A percentile compares a stretch with the other conserved stretches of the same genome.
phyloP scores from a whole-genome alignment of 1,139 yeast species.

The Geotrichum reessii region DNA sequence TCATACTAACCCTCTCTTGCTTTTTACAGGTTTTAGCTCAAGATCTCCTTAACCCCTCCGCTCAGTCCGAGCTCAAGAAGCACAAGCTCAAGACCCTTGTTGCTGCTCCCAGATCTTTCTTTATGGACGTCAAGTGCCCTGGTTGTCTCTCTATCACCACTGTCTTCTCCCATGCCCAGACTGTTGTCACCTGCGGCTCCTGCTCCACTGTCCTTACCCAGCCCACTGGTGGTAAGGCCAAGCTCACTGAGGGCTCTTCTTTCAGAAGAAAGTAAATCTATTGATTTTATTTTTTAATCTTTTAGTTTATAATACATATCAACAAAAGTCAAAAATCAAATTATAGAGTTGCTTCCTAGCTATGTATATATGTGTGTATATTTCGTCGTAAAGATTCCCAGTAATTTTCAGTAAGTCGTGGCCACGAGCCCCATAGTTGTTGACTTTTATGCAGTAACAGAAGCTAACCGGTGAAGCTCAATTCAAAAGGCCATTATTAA shows the following conservation, averaged over 20 bases:
- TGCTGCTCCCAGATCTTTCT: slow-evolving; percentile 99
- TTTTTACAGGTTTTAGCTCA: slow-evolving; percentile 81
- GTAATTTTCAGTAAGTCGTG: background rate
- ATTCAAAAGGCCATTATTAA: too few species aligned
- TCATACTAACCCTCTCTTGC: too few species aligned
- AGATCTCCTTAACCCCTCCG: slow-evolving; percentile 95
- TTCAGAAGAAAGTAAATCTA: slow-evolving; percentile 97
- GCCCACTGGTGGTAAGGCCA: slow-evolving; percentile 99
- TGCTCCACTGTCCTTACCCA: slow-evolving; percentile 98
- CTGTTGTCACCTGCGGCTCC: slow-evolving; percentile 98
- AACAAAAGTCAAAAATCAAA: background rate
- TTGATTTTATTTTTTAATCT: background rate
- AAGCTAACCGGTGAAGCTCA: background rate
- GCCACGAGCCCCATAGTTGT: background rate
- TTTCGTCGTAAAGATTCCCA: background rate
- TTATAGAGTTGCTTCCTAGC: background rate
- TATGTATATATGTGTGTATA: too few species aligned
- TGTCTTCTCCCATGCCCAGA: slow-evolving; percentile 99
- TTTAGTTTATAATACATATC: too few species aligned
- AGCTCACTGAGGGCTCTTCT: slow-evolving; percentile 98
- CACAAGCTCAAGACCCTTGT: slow-evolving; percentile 98
- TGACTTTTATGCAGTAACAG: background rate
- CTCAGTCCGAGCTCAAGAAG: slow-evolving; percentile 92
- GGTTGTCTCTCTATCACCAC: slow-evolving; percentile 99
- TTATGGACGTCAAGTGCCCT: slow-evolving; percentile 99